These are phyloP conservation scores for Fomitopsis palustris DNA, from an alignment of 1,284 basidiomycete species.

Conservation along the genomic window DNA sequence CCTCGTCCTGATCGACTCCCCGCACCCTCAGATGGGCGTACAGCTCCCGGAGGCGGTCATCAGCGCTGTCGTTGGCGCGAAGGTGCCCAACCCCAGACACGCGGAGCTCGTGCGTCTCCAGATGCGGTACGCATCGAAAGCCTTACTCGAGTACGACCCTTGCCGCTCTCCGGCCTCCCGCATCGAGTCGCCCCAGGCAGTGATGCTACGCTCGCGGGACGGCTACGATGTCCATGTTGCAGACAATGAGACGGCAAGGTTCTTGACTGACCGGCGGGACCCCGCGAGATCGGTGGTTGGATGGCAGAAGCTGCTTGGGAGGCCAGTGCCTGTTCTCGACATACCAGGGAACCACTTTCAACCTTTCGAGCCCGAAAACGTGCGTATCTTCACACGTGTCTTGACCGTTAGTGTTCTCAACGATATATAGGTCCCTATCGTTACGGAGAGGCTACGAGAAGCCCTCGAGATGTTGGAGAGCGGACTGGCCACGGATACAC, in stretches of 20 bases:
- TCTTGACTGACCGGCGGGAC: constrained; percentile 45
- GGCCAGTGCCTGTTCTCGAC: constrained; percentile 41
- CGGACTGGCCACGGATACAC: not conserved
- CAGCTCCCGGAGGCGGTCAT: constrained; percentile 50
- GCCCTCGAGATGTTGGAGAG: not conserved
- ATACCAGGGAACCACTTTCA: constrained; percentile 68
- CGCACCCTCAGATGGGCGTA: constrained; percentile 46
- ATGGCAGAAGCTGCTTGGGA: constrained; percentile 46
- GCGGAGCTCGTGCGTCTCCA: constrained; percentile 14
- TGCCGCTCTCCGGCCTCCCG: constrained; percentile 2
- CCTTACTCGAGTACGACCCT: constrained; percentile 19
- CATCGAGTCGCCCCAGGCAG: constrained; percentile 4
- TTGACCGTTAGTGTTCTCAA: not conserved
- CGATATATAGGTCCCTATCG: not conserved
- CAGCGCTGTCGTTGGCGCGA: constrained; percentile 21
- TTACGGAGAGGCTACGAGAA: constrained; percentile 4
- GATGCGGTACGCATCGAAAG: constrained; percentile 19
- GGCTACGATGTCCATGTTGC: constrained; percentile 7
- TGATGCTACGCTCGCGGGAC: constrained; percentile 21
- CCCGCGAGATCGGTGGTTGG: constrained; percentile 30
- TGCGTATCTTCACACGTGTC: constrained; percentile 30
- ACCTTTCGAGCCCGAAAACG: constrained; percentile 50
- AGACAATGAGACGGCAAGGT: constrained; percentile 11
- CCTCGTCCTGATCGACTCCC: constrained; percentile 64
- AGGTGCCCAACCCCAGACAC: not conserved